Percentiles rank a stretch among this genome's conserved stretches.
Evolutionary conservation across 1,284 basidiomycete genomes (phyloP).

Genomic region (Trichosporon coremiiforme): DNA sequence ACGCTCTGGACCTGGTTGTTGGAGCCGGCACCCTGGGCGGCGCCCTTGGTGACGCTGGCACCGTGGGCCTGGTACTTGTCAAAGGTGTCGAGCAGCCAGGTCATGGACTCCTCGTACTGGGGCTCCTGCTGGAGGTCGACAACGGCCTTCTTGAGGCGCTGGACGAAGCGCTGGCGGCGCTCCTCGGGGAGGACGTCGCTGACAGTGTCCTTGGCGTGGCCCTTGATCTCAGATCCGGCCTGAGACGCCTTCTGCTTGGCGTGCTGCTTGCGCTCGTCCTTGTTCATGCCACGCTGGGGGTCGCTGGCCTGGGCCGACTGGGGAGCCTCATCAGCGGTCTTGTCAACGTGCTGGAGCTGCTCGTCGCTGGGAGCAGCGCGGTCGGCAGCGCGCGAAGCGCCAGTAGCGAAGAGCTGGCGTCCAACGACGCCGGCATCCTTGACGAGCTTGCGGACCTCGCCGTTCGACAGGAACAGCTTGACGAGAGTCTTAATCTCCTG

Average conservation of each 20-base stretch:
- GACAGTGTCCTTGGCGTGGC: slow-evolving; percentile 5
- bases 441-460: slow-evolving; percentile 84
- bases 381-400: slow-evolving; percentile 73
- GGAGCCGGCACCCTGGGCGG: slow-evolving; percentile 58
- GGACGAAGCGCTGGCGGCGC: slow-evolving; percentile 63
- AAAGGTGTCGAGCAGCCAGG: slow-evolving; percentile 72
- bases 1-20: not conserved
- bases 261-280: slow-evolving; percentile 46
- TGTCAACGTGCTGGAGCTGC: slow-evolving; percentile 67
- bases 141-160: slow-evolving; percentile 66
- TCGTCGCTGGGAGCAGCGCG: slow-evolving; percentile 63
- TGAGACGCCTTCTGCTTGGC: slow-evolving; percentile 53
- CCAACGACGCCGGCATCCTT: slow-evolving; percentile 79
- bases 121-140: slow-evolving; percentile 86
- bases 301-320: not conserved
- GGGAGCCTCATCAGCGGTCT: slow-evolving; percentile 59
- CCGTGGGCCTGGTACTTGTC: slow-evolving; percentile 75
- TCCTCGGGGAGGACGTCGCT: slow-evolving; percentile 60
- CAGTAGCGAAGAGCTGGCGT: slow-evolving; percentile 79
- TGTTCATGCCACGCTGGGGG: slow-evolving; percentile 4
- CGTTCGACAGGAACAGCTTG: slow-evolving; percentile 82
- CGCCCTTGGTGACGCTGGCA: slow-evolving; percentile 34
- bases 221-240: slow-evolving; percentile 29
- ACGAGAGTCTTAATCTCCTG: slow-evolving; percentile 82
- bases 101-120: slow-evolving; percentile 81